These are phyloP conservation scores for Fagopyrum tataricum DNA, from an alignment of 148 eudicot genomes.

Conservation along the genomic window DNA sequence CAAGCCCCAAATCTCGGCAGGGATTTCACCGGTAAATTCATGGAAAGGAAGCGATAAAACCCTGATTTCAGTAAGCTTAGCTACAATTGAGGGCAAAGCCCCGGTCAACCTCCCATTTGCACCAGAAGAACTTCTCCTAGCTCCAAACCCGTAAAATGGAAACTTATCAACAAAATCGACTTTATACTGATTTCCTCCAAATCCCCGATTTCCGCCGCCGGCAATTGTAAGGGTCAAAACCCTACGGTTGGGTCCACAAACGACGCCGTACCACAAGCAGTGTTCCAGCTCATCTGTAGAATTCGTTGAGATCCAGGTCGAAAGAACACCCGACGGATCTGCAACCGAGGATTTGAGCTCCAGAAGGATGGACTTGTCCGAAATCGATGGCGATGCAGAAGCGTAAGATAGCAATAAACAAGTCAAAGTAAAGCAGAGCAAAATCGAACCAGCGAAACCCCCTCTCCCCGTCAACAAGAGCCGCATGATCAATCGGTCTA, in stretches of 20 bases:
- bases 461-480: neutral
- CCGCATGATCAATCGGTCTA: constrained; percentile 4
- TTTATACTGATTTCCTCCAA: constrained; percentile 21
- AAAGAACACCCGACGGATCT: constrained; percentile 42
- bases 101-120: constrained; percentile 38
- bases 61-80: constrained; percentile 42
- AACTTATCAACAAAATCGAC: constrained; percentile 32
- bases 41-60: constrained; percentile 61
- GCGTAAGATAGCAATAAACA: constrained; percentile 9
- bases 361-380: constrained; percentile 47
- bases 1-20: constrained; percentile 45
- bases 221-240: constrained; percentile 34
- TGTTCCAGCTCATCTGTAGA: constrained; percentile 23
- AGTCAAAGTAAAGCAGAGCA: constrained; percentile 20
- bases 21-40: constrained; percentile 45
- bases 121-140: constrained; percentile 33
- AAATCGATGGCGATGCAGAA: constrained; percentile 20
- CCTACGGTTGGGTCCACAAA: constrained; percentile 39
- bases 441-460: neutral
- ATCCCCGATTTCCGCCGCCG: constrained; percentile 18
- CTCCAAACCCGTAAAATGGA: constrained; percentile 47
- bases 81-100: constrained; percentile 27
- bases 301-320: constrained; percentile 34
- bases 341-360: constrained; percentile 40
- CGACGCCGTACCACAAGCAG: constrained; percentile 70